phyloP scores from a whole-genome alignment of 2,329 filamentous ascomycete genomes.

The Alternaria solani region DNA sequence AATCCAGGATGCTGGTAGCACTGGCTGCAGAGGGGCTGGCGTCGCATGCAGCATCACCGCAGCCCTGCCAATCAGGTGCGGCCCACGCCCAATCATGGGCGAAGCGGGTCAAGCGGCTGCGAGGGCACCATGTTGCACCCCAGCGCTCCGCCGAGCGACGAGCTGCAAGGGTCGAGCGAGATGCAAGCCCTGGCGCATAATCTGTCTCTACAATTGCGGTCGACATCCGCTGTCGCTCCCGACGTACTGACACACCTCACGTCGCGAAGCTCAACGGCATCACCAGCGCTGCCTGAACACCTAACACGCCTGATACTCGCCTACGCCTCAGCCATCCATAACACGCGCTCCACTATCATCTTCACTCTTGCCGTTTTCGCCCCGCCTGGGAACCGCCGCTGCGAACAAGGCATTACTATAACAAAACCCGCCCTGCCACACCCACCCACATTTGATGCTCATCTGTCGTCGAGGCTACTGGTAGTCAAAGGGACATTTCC shows the following conservation, averaged over 20 bases:
- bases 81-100: conserved; percentile 8
- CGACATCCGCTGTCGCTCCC: conserved; percentile 36
- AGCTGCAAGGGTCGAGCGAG: conserved; percentile 2
- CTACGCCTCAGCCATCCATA: conserved; percentile 42
- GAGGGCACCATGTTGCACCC: conserved; percentile 17
- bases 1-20: conserved; percentile 27
- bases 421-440: conserved; percentile 42
- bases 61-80: conserved; percentile 27
- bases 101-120: conserved; percentile 36
- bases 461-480: conserved; percentile 47
- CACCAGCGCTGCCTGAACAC: conserved; percentile 39
- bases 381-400: conserved; percentile 22
- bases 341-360: conserved; percentile 10
- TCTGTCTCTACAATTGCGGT: conserved; percentile 44
- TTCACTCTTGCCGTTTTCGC: conserved; percentile 25
- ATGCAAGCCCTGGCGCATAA: conserved; percentile 42
- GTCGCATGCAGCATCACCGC: conserved; percentile 34
- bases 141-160: conserved; percentile 14
- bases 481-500: conserved; percentile 43
- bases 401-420: conserved; percentile 36
- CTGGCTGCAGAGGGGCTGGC: conserved; percentile 30
- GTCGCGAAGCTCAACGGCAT: conserved; percentile 40
- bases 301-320: conserved; percentile 46
- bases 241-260: conserved; percentile 45
- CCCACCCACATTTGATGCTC: conserved; percentile 37